These are phyloP conservation scores for Jatropha curcas DNA, from an alignment of 345 rosid species.

Conservation along the genomic window DNA sequence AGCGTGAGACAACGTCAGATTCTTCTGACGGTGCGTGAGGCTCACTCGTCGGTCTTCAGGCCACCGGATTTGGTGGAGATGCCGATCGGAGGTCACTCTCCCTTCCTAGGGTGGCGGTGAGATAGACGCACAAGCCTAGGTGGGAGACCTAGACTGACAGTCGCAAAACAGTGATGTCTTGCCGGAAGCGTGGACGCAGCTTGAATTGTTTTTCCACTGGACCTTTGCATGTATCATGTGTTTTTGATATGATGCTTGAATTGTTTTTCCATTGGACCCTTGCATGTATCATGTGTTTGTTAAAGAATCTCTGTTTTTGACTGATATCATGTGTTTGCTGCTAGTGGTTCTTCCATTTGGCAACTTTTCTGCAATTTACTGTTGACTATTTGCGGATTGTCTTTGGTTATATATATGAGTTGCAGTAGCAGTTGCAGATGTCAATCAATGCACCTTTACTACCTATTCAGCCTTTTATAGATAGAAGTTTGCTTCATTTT, in stretches of 20 bases:
- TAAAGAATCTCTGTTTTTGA: neutral
- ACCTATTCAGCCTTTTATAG: neutral
- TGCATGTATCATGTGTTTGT: neutral
- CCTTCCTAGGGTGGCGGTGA: too few species aligned
- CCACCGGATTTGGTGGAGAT: too few species aligned
- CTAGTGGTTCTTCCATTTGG: neutral
- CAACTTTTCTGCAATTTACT: neutral
- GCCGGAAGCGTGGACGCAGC: too few species aligned
- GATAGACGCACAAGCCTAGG: too few species aligned
- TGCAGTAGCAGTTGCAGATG: neutral
- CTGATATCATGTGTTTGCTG: neutral
- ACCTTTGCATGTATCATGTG: neutral
- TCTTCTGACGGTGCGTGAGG: too few species aligned
- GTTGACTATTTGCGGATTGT: neutral
- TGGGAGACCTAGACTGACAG: too few species aligned
- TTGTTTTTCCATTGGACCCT: neutral
- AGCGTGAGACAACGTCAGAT: too few species aligned
- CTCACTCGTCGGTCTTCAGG: too few species aligned
- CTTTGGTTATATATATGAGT: neutral
- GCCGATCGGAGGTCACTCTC: too few species aligned
- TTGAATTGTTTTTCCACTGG: neutral
- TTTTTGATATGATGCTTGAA: neutral
- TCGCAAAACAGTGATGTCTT: too few species aligned
- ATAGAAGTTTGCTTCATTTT: neutral
- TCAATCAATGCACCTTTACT: neutral